Evolutionary conservation across 495 filamentous ascomycete genomes (phyloP).

Genomic region (Hypoxylon lenormandii): DNA sequence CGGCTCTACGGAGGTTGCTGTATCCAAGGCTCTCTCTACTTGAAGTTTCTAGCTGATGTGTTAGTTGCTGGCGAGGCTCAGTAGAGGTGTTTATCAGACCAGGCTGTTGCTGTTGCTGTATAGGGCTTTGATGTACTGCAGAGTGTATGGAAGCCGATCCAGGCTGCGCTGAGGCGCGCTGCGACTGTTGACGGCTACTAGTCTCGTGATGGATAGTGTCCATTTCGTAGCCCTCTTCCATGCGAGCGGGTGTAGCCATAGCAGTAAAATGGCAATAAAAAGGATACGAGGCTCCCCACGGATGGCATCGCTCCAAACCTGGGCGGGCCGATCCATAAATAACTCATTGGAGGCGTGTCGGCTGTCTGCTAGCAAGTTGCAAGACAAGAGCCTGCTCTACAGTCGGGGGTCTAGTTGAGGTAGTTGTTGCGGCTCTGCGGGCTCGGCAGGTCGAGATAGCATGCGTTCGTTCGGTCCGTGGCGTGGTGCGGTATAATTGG

Average conservation of each 20-base stretch:
- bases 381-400: neutral
- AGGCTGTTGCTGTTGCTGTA: neutral
- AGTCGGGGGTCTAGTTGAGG: neutral
- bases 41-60: neutral
- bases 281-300: neutral
- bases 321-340: neutral
- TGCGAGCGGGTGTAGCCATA: conserved; percentile 22
- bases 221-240: conserved; percentile 23
- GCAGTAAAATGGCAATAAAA: neutral
- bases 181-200: neutral
- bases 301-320: neutral
- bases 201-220: neutral
- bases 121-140: neutral
- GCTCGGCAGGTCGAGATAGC: neutral
- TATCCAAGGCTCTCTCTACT: neutral
- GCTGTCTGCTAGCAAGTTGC: neutral
- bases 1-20: conserved; percentile 6
- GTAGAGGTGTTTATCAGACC: neutral
- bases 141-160: neutral
- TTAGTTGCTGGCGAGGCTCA: neutral
- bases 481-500: neutral
- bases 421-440: conserved; percentile 17
- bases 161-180: neutral
- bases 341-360: neutral
- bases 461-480: neutral